These are phyloP conservation scores for Botryosphaeria dothidea DNA, from an alignment of 2,329 filamentous ascomycete genomes.

Conservation along the genomic window DNA sequence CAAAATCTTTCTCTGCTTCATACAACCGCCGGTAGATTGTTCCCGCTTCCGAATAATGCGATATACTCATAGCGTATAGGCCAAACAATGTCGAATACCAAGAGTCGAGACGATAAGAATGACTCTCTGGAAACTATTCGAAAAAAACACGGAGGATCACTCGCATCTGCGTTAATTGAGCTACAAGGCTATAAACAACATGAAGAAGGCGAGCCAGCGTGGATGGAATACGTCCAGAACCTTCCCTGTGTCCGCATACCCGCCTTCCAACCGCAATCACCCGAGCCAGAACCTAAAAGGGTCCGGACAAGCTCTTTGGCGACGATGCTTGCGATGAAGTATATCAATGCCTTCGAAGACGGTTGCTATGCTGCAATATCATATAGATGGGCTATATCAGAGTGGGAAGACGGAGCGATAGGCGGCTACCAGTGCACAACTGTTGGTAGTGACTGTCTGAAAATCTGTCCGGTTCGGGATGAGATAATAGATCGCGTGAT, in stretches of 20 bases:
- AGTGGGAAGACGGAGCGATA: neutral
- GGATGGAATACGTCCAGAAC: neutral
- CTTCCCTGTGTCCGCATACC: neutral
- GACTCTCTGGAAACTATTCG: neutral
- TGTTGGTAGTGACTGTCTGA: neutral
- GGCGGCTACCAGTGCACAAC: neutral
- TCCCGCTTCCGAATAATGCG: neutral
- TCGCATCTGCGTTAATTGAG: neutral
- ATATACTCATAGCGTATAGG: neutral
- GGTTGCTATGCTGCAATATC: neutral
- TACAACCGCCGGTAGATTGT: neutral
- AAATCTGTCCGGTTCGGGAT: neutral
- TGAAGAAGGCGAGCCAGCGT: neutral
- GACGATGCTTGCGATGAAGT: neutral
- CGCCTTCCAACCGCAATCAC: neutral
- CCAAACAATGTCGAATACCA: neutral
- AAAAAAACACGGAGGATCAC: neutral
- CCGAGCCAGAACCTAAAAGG: neutral
- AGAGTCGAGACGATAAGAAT: neutral
- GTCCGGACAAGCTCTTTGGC: neutral
- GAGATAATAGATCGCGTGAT: neutral
- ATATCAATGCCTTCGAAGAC: neutral
- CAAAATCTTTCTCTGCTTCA: neutral
- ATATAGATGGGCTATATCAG: neutral
- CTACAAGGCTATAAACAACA: neutral